Evolutionary conservation across 73 alveolate species (phyloP), one percentile per base, ranked within the genome.

Genomic region (Halteria grandinella): DNA sequence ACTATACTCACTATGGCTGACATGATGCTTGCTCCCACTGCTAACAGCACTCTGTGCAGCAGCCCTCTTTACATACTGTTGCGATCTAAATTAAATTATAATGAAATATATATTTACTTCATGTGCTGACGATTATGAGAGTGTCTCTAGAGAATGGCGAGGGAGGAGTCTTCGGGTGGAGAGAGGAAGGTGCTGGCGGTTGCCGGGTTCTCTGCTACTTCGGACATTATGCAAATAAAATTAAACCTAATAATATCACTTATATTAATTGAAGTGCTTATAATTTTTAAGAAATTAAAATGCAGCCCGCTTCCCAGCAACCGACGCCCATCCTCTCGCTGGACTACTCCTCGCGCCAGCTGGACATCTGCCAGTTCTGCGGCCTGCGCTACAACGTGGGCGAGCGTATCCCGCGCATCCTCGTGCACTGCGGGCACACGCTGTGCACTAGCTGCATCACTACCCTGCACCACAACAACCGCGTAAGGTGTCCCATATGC

Each of bases 391-490:
- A 92, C 83, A 95, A 95, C 55, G 95, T 95, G 64, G 97, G 97
- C 28, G 97, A 92, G 54, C 76, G 97, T 45, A 85, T 94, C 45
- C 99, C 99, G 0, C 80, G 99, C 69, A 94, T 94, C 51, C 58
- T 94, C 52, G 97, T 94, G 37, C 96, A 94, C 75, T 94, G 99
- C 59, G 99, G 99, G 23, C 99, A 94, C 79, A 94, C 99, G 7
- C 83, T 92, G 58, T 94, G 98, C 66, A 86, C 95, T 47, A 79
- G 85, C 78, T 92, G 94, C 89, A 40, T 91, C 63, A 39, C 89
- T 39, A 58, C 70, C 36, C 76, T 75, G 31, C 80, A 84, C 79
- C 89, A 85, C 82, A 90, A 92, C 57, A 83, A 70, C 77, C 82
- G 93, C 71, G 94, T 95, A 43, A 82, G 95, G 83, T 95, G 99